Percentiles rank a stretch among this genome's conserved stretches.
Conservation (phyloP, 805 yeast species). For the Debaryomyces prosopidis region DNA sequence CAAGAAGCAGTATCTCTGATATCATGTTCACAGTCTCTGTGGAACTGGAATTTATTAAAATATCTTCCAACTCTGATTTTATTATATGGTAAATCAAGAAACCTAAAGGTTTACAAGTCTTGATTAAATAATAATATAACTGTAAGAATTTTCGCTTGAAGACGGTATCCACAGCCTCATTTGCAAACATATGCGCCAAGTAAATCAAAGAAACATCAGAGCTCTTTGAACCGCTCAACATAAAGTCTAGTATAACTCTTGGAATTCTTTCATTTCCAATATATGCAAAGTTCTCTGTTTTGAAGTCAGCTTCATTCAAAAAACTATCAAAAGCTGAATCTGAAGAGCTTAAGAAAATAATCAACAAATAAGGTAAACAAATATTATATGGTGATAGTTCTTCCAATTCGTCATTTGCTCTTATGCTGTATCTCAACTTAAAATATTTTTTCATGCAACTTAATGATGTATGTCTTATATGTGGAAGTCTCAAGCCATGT, state of each 20-base stretch:
- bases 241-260: conserved; percentile 23
- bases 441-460: conserved; percentile 45
- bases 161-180: conserved; percentile 26
- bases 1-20: conserved; percentile 24
- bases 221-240: conserved; percentile 17
- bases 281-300: conserved; percentile 10
- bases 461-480: conserved; percentile 51
- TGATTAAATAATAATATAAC: conserved; percentile 27
- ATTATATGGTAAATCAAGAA: conserved; percentile 32
- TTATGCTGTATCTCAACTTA: conserved; percentile 42
- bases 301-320: conserved; percentile 21
- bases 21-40: conserved; percentile 26
- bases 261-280: conserved; percentile 26
- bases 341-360: conserved; percentile 30
- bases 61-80: conserved; percentile 24
- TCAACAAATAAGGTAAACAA: conserved; percentile 27
- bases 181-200: conserved; percentile 30
- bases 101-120: conserved; percentile 18
- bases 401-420: conserved; percentile 7
- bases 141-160: conserved; percentile 32
- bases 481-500: conserved; percentile 62
- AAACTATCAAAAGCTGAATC: conserved; percentile 24
- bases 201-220: conserved; percentile 26
- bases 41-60: conserved; percentile 27
- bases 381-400: conserved; percentile 5